Base-by-base conservation (phyloP, 495 filamentous ascomycete species). In the Diplogelasinospora grovesii region DNA sequence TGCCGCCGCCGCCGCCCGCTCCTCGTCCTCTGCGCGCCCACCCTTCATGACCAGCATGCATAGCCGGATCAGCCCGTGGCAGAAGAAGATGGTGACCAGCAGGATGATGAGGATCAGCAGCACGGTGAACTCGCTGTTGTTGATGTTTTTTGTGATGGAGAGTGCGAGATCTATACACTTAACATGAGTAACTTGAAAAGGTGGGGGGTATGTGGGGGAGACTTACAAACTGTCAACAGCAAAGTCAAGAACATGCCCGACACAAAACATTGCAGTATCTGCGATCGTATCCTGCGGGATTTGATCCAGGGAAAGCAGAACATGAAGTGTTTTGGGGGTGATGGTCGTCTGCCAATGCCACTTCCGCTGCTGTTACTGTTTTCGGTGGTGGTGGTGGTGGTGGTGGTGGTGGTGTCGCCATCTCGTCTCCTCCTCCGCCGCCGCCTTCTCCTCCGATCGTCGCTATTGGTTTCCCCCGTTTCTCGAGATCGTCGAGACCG, bases 71-170 rank as follows among this genome's bases (percentile, higher is more conserved):
- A 89, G 62, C 19, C 78, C 75, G 65, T 95, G 83, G 49, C 77
- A 82, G 66, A 90, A 89, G 59, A 89, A 73, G 50, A 93, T 79
- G 4, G 81, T 80, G 39, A 79, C 70, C 27, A 80, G 59, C 35
- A 90, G 49, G 48, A 89, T 81, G 53, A 86, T 69, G 32, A 93
- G 68, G 36, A 92, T 81, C 41, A 90, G 72, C 33, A 89, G 64
- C 32, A 88, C 74, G 40, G 86, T 83, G 48, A 87, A 77, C 59
- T 83, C 77, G 54, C 71, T 71, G 38, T 68, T 71, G 42, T 62
- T 51, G 54, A 74, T 64, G 36, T 70, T 66, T 38, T 72, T 64
- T 14, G 78, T 76, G 28, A 86, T 70, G 14, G 81, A 73, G 31
- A 88, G 70, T 14, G 77, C 72, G 49, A 89, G 75, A 59, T 86